These are phyloP conservation scores for Entrophospora sp. DNA, from an alignment of 192 early-diverging fungal species.

Conservation along the genomic window DNA sequence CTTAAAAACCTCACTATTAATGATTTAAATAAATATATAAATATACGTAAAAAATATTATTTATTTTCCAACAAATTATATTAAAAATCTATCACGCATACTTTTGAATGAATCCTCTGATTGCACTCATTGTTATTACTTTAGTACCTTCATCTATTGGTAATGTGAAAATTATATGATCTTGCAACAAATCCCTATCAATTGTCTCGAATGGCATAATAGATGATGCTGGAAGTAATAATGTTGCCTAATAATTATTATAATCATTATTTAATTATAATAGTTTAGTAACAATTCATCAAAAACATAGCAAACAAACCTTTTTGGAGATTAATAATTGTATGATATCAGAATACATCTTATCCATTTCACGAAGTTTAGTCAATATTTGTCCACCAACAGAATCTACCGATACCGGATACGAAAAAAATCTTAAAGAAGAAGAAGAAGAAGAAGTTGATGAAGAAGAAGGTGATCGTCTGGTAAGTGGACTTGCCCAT, in stretches of 20 bases:
- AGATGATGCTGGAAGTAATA: conserved; percentile 5
- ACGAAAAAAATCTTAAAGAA: not conserved
- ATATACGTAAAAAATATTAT: not conserved
- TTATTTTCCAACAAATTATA: too few relatives aligned
- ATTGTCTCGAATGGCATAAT: not conserved
- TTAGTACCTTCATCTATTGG: not conserved
- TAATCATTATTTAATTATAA: not conserved
- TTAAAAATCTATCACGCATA: too few relatives aligned
- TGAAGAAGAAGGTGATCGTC: not conserved
- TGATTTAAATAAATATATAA: not conserved
- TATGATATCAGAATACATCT: not conserved
- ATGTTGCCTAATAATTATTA: conserved; percentile 15
- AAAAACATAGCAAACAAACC: not conserved
- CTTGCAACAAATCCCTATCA: conserved; percentile 3
- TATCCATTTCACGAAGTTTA: conserved; percentile 15
- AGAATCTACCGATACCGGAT: conserved; percentile 6
- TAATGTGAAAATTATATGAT: conserved; percentile 9
- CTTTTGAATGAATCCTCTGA: conserved; percentile 10
- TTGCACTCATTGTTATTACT: conserved; percentile 5
- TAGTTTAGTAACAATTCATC: not conserved
- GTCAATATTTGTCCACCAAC: not conserved
- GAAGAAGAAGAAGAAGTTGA: not conserved
- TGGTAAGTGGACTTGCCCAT: not conserved
- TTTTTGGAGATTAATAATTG: conserved; percentile 11
- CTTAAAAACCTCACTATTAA: conserved; percentile 1